Evolutionary conservation across 495 filamentous ascomycete species (phyloP).

Genomic region (Penicillium lividum): DNA sequence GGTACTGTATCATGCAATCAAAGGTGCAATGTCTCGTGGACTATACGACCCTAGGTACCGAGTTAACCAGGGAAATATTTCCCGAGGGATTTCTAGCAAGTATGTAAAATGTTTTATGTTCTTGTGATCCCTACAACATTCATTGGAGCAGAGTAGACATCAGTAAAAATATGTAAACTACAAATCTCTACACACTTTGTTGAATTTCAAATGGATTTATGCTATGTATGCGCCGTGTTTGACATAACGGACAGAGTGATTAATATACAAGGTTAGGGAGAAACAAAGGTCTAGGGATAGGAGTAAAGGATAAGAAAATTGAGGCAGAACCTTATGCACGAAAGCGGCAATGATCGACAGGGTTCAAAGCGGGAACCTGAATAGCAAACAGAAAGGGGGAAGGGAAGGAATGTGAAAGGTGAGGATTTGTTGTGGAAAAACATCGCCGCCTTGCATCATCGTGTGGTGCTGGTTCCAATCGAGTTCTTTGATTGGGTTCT

Average conservation of each 20-base stretch:
- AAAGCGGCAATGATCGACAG: constrained; percentile 9
- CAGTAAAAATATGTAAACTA: no score
- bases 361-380: constrained; percentile 4
- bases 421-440: not conserved
- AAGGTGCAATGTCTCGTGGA: no score
- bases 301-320: constrained; percentile 2
- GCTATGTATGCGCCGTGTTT: constrained; percentile 28
- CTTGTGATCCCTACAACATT: no score
- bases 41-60: no score
- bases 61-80: no score
- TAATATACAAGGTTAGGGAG: constrained; percentile 22
- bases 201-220: not conserved
- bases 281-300: constrained; percentile 15
- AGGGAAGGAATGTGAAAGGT: constrained; percentile 3
- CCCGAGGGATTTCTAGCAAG: no score
- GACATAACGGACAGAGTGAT: constrained; percentile 14
- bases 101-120: no score
- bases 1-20: no score
- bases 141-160: no score
- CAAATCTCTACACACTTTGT: not conserved
- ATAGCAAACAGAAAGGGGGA: not conserved
- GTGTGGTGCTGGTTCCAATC: constrained; percentile 4
- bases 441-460: not conserved
- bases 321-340: constrained; percentile 3
- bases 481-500: not conserved